Evolutionary conservation across 108 stramenopile genomes (phyloP).

Genomic region (Cyclotella baltica): DNA sequence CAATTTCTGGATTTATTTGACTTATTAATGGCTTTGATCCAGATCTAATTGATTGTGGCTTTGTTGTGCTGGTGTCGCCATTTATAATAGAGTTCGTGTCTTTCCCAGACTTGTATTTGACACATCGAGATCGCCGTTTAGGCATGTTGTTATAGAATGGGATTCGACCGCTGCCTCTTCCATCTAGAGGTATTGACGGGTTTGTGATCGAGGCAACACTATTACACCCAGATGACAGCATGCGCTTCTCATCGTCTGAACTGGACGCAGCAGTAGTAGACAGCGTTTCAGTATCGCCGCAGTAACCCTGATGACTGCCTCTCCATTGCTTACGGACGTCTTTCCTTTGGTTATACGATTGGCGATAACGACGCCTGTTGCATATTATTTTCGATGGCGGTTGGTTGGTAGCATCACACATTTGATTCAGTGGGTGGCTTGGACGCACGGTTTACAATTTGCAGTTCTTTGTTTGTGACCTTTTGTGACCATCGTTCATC

Average conservation of each 20-base stretch:
- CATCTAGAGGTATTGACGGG: not conserved
- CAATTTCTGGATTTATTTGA: constrained; percentile 2
- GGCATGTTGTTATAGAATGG: constrained; percentile 1
- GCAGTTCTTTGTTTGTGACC: too few species aligned
- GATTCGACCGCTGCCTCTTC: not conserved
- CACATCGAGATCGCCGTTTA: not conserved
- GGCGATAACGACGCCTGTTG: not conserved
- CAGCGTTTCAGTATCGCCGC: not conserved
- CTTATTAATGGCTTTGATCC: not conserved
- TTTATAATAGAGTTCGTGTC: not conserved
- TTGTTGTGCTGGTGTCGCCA: not conserved
- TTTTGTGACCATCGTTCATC: too few species aligned
- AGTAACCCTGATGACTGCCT: constrained; percentile 4
- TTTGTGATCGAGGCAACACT: not conserved
- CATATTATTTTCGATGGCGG: not conserved
- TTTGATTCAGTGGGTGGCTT: too few species aligned
- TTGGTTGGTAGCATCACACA: not conserved
- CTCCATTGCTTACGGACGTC: constrained; percentile 9
- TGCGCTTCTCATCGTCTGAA: not conserved
- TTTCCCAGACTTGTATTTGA: not conserved
- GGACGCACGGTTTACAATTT: too few species aligned
- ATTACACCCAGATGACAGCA: not conserved
- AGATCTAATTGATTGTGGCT: not conserved
- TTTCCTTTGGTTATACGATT: too few species aligned
- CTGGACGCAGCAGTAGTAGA: not conserved